Evolutionary conservation across 768 basidiomycete genomes (phyloP).

Genomic region (Naganishia randhawae): DNA sequence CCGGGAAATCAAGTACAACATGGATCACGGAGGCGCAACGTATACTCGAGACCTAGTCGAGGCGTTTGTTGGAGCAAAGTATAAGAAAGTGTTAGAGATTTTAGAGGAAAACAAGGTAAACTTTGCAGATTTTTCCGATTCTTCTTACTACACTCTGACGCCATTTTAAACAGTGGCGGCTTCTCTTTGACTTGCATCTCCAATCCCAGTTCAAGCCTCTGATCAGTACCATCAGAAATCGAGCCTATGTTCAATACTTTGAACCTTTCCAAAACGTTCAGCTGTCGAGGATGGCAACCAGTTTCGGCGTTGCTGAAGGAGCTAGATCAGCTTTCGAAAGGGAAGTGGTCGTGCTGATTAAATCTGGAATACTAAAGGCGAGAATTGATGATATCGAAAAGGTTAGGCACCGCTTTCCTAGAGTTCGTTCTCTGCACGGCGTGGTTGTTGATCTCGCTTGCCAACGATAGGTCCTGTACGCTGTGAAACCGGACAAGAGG

Average conservation of each 20-base stretch:
- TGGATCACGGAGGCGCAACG: constrained; percentile 22
- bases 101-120: constrained; percentile 25
- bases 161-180: constrained; percentile 20
- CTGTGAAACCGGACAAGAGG: constrained; percentile 17
- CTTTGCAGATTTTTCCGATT: neutral
- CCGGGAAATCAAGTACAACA: constrained; percentile 16
- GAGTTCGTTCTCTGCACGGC: neutral
- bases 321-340: neutral
- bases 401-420: constrained; percentile 16
- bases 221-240: constrained; percentile 15
- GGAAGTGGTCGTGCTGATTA: constrained; percentile 22
- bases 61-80: constrained; percentile 26
- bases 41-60: constrained; percentile 23
- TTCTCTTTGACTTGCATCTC: constrained; percentile 15
- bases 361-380: constrained; percentile 17
- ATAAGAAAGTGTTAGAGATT: constrained; percentile 15
- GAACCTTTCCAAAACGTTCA: constrained; percentile 25
- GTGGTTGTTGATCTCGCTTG: neutral
- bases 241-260: constrained; percentile 29
- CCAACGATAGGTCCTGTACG: constrained; percentile 20
- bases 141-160: neutral
- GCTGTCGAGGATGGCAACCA: constrained; percentile 21
- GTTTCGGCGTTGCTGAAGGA: constrained; percentile 19
- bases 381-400: constrained; percentile 27
- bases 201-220: constrained; percentile 14